phyloP scores from a whole-genome alignment of 495 filamentous ascomycete genomes.

The Neurospora terricola region DNA sequence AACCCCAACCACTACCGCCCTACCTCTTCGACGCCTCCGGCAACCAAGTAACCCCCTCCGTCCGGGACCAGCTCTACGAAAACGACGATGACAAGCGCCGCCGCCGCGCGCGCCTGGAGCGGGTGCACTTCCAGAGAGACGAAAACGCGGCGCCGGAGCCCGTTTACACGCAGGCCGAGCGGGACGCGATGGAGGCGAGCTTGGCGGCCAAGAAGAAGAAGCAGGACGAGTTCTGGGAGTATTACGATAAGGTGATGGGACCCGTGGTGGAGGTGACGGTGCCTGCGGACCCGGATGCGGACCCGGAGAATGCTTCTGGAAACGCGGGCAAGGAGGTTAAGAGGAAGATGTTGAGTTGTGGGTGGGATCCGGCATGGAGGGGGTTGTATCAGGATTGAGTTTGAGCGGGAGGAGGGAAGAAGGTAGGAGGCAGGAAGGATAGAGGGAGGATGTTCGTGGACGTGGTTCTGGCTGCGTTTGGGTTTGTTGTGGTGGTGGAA shows the following conservation, averaged over 20 bases:
- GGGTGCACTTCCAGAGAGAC: slow-evolving; percentile 18
- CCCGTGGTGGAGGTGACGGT: background rate
- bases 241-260: slow-evolving; percentile 4
- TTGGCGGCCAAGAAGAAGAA: slow-evolving; percentile 6
- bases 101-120: slow-evolving; percentile 21
- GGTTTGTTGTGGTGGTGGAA: background rate
- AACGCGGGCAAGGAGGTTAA: background rate
- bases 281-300: background rate
- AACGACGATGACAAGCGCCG: slow-evolving; percentile 25
- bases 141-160: slow-evolving; percentile 34
- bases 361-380: background rate
- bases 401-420: background rate
- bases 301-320: background rate
- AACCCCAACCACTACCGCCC: slow-evolving; percentile 19
- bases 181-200: slow-evolving; percentile 3
- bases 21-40: slow-evolving; percentile 32
- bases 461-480: background rate
- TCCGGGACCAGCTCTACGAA: slow-evolving; percentile 27
- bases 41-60: slow-evolving; percentile 35
- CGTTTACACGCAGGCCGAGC: slow-evolving; percentile 17
- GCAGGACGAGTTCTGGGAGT: slow-evolving; percentile 15
- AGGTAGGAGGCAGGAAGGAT: background rate
- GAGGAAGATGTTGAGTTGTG: background rate
- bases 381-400: background rate
- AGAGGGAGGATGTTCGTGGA: background rate